Percentiles rank a stretch among this genome's conserved stretches.
Conservation (phyloP, 176 grass and related monocot genomes). For the Ananas comosus region DNA sequence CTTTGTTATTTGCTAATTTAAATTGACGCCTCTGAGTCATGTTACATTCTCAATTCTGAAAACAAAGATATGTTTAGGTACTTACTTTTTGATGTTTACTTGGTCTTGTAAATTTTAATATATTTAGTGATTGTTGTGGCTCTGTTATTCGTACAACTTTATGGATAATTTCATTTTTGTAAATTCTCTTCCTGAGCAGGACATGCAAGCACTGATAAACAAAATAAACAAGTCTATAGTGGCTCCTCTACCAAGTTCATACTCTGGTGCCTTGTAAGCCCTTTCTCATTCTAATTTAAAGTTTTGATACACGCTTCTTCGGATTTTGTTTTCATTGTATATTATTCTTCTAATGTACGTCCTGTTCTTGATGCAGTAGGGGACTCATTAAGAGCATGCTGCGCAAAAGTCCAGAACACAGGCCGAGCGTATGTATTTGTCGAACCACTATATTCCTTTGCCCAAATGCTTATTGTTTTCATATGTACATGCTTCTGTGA, state of each 20-base stretch:
- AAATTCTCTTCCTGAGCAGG: conserved; percentile 26
- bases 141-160: too few relatives aligned
- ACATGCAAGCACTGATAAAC: conserved; percentile 92
- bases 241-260: conserved; percentile 69
- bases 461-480: background rate
- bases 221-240: conserved; percentile 86
- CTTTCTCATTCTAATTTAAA: background rate
- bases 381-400: conserved; percentile 94
- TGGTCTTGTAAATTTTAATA: too few relatives aligned
- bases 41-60: too few relatives aligned
- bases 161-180: background rate
- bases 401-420: conserved; percentile 78
- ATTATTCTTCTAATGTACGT: conserved; percentile 9
- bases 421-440: conserved; percentile 68
- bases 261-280: conserved; percentile 82
- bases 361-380: conserved; percentile 40
- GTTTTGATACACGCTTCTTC: background rate
- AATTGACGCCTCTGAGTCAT: too few relatives aligned
- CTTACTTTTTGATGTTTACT: too few relatives aligned
- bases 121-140: background rate
- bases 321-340: background rate
- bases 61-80: too few relatives aligned
- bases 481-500: background rate
- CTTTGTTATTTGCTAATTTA: too few relatives aligned
- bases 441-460: background rate